Evolutionary conservation across 2,329 filamentous ascomycete species (phyloP), one percentile per base, ranked within the genome.

Genomic region (Alternaria triticina): DNA sequence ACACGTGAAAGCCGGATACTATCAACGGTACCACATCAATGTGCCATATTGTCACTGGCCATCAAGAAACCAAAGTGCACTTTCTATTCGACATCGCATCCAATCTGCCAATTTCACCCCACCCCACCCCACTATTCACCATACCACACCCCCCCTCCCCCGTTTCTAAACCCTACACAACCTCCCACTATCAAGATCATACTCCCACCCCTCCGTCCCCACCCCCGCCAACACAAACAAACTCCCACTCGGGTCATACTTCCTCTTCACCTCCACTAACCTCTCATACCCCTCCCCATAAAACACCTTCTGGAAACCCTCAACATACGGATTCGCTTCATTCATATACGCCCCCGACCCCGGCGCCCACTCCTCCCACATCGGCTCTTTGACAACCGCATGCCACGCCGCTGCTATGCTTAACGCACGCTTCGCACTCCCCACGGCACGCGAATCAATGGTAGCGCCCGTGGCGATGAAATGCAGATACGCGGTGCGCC

Each of bases 401-500:
- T 69, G 50, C 67, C 68, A 74, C 2, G 11, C 23, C 1, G 46
- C 23, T 1, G 28, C 46, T 2, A 25, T 25, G 6, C 28, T 8
- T 7, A 58, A 15, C n/a, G 44, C 56, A 5, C 33, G 12, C 15
- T 58, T 50, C 2, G 56, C 45, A 22, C 17, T 13, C 1, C 46
- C 46, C 2, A 25, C 46, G 2, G 25, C 15, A 1, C 8, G 11
- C 0, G 46, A 50, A 6, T 62, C 20, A 4, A 59, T 5, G 47
- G 62, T 13, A 12, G 68, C 74, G 0, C 76, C 74, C 5, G 66
- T 74, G 3, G 71, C 60, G 52, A 77, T 73, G 13, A 74, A 60
- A 40, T 79, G 77, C 3, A 76, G 56, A 22, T 81, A 81, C 5
- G 77, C 71, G 2, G 62, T 65, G 20, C 75, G 71, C 80, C 80